Evolutionary conservation across 1,284 basidiomycete species (phyloP).

Genomic region (Amylostereum chailletii): DNA sequence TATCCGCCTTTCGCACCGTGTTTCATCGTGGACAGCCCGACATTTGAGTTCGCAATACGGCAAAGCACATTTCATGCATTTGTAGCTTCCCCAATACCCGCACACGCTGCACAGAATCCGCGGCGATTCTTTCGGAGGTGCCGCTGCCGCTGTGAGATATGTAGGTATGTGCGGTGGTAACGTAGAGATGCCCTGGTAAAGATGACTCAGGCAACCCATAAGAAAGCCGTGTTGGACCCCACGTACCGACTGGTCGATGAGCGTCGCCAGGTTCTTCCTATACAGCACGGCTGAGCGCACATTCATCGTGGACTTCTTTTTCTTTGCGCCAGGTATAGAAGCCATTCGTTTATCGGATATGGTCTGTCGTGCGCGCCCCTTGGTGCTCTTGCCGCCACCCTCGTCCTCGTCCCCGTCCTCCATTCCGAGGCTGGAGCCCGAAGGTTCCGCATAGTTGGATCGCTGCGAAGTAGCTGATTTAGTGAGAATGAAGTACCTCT

Average conservation of each 20-base stretch:
- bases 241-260: constrained; percentile 74
- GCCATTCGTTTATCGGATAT: constrained; percentile 61
- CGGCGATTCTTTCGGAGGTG: constrained; percentile 38
- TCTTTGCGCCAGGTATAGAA: constrained; percentile 37
- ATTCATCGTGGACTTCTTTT: constrained; percentile 76
- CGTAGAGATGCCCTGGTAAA: constrained; percentile 44
- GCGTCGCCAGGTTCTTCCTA: constrained; percentile 60
- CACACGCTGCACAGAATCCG: constrained; percentile 58
- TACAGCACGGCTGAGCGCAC: constrained; percentile 72
- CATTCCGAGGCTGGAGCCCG: constrained; percentile 26
- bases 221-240: not conserved
- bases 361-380: constrained; percentile 61
- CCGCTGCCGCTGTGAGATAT: constrained; percentile 48
- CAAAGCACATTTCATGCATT: constrained; percentile 49
- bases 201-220: not conserved
- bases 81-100: constrained; percentile 60
- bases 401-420: constrained; percentile 26
- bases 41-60: constrained; percentile 53
- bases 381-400: constrained; percentile 29
- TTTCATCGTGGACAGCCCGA: constrained; percentile 48
- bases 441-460: constrained; percentile 69
- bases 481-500: constrained; percentile 4
- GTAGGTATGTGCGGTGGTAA: constrained; percentile 43
- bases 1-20: constrained; percentile 49
- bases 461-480: constrained; percentile 31